phyloP scores from a whole-genome alignment of 352 stramenopile species.

The Phytophthora citricola region DNA sequence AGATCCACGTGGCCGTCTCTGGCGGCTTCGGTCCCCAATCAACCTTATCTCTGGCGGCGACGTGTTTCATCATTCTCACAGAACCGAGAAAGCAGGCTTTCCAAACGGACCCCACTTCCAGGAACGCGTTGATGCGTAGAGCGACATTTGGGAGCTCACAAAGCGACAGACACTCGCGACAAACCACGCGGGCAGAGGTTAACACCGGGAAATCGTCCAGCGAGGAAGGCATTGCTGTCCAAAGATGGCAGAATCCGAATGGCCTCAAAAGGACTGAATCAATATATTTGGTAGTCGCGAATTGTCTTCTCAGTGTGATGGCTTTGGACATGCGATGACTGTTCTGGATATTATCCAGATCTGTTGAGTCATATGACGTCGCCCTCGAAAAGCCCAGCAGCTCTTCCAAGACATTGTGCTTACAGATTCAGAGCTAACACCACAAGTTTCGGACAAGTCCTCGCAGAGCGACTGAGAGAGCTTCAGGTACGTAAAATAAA shows the following conservation, averaged over 20 bases:
- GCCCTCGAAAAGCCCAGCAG: conserved; percentile 42
- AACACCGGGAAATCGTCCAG: conserved; percentile 1
- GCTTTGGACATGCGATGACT: too few species aligned
- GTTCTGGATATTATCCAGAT: too few species aligned
- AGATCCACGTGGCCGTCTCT: neutral
- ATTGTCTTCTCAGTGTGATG: too few species aligned
- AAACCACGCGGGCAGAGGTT: conserved; percentile 9
- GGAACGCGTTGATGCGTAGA: conserved; percentile 6
- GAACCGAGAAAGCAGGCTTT: conserved; percentile 5
- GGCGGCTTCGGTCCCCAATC: too few species aligned
- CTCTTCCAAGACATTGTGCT: conserved; percentile 47
- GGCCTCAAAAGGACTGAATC: too few species aligned
- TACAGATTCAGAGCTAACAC: conserved; percentile 22
- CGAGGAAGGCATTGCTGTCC: neutral
- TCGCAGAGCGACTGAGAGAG: conserved; percentile 33
- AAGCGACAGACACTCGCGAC: conserved; percentile 6
- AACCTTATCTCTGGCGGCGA: too few species aligned
- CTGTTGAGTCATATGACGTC: conserved; percentile 32
- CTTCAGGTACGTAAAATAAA: conserved; percentile 32
- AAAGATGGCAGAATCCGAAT: too few species aligned
- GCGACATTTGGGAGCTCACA: conserved; percentile 6
- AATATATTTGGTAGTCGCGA: too few species aligned
- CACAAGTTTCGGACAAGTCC: conserved; percentile 22
- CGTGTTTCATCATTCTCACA: conserved; percentile 5
- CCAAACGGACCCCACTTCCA: neutral